Evolutionary conservation across 1,284 basidiomycete genomes (phyloP), one percentile per base, ranked within the genome.

Genomic region (Neolentinus lepideus): DNA sequence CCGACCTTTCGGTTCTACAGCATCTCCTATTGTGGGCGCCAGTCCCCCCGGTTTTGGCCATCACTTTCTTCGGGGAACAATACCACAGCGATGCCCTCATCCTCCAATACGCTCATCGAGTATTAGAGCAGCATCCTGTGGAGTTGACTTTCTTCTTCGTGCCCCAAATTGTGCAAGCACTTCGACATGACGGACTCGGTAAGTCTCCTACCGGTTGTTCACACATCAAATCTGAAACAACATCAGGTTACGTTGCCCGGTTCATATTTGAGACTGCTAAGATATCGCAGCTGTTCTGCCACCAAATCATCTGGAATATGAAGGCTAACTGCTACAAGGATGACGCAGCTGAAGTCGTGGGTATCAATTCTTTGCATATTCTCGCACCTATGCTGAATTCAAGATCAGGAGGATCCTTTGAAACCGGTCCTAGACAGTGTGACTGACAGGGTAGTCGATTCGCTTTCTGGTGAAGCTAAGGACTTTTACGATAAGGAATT

Each of bases 271-370:
- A 98, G 73, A 98, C 96, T 0, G 91, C 95, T 11, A 96, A 94
- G 72, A 94, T 99, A 59, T 98, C 95, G 2, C 96, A 98, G 70
- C 73, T 95, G 10, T 99, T 99, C 77, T 99, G 97, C 67, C 97
- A 99, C 70, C 97, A 99, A 74, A 99, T 99, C 60, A 94, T 99
- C 61, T 99, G 97, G 97, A 99, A 99, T 70, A 99, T 99, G 97
- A 97, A 97, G 67, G 97, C 97, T 3, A 99, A 99, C 68, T 93
- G 88, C 59, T 98, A 88, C 71, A 93, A 90, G 64, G 97, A 96
- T 65, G 97, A 99, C 64, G 76, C 78, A 11, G 89, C 81, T 10
- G 90, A 93, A 69, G 80, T 88, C 59, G 93, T 92, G 64, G 60
- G 85, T 73, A 24, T 12, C 38, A 2, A 33, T 29, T 35, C 21